Conservation (phyloP, 2,329 filamentous ascomycete genomes). For the Diaporthe nobilis region DNA sequence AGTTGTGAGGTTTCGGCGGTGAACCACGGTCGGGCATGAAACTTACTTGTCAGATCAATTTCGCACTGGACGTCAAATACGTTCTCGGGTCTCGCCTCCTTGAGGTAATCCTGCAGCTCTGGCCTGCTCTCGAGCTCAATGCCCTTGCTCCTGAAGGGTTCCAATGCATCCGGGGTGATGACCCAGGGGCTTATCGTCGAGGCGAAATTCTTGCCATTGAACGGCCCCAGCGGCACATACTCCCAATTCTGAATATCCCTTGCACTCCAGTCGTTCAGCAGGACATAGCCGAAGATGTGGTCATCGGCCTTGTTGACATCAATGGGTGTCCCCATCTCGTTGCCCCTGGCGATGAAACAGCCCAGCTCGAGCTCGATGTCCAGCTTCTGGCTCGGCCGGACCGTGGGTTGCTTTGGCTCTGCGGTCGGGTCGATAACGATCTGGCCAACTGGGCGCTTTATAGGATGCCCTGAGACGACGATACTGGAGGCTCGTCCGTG, state of each 20-base stretch:
- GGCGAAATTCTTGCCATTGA: conserved; percentile 87
- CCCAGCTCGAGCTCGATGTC: conserved; percentile 88
- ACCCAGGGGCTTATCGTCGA: conserved; percentile 86
- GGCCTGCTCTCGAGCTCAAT: conserved; percentile 50
- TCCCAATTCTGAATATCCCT: conserved; percentile 89
- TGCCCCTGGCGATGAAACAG: conserved; percentile 78
- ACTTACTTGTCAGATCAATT: conserved; percentile 73
- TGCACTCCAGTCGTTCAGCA: conserved; percentile 92
- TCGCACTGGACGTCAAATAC: conserved; percentile 79
- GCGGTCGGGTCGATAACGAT: conserved; percentile 75
- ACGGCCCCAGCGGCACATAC: conserved; percentile 85
- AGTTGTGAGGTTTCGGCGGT: neutral
- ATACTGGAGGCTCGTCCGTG: conserved; percentile 84
- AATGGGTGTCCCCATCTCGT: conserved; percentile 75
- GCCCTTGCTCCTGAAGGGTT: conserved; percentile 60
- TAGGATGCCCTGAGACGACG: conserved; percentile 79
- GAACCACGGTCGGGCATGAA: neutral
- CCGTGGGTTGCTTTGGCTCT: conserved; percentile 73
- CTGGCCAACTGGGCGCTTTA: conserved; percentile 82
- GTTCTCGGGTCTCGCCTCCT: conserved; percentile 69
- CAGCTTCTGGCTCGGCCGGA: conserved; percentile 75
- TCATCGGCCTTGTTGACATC: conserved; percentile 72
- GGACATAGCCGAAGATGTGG: conserved; percentile 82
- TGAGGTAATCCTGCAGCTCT: conserved; percentile 62
- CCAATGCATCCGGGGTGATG: conserved; percentile 81